Evolutionary conservation across 176 grass and related monocot species (phyloP).

Genomic region (Cymbopogon citratus): DNA sequence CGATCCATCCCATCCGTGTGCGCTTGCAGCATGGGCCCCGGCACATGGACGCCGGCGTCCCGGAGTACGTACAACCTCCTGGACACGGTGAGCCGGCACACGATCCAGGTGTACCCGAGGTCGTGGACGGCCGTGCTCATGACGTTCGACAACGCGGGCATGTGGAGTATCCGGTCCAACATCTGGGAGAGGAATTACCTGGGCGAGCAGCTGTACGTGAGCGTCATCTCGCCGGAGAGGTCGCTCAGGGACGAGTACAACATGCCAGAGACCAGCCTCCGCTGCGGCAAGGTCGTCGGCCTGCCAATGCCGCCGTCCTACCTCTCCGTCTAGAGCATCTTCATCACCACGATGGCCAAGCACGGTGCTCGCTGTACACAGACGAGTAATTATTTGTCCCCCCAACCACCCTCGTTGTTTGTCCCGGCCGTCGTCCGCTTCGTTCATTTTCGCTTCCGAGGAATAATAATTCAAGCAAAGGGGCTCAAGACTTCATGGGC

Average conservation of each 20-base stretch:
- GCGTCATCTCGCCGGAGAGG: slow-evolving; percentile 41
- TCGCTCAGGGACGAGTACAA: slow-evolving; percentile 68
- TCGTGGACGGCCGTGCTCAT: slow-evolving; percentile 59
- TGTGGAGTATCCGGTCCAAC: slow-evolving; percentile 66
- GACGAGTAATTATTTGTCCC: too few species aligned
- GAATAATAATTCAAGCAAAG: slow-evolving; percentile 1
- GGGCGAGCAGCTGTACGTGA: slow-evolving; percentile 61
- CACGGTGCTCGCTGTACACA: too few species aligned
- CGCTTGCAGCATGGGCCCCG: slow-evolving; percentile 58
- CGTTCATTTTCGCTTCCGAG: slow-evolving; percentile 26
- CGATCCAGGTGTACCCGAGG: slow-evolving; percentile 58
- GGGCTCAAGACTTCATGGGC: slow-evolving; percentile 22
- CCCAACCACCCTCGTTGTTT: too few species aligned
- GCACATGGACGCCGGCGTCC: slow-evolving; percentile 37
- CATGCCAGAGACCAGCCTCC: slow-evolving; percentile 42
- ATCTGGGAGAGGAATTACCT: slow-evolving; percentile 61
- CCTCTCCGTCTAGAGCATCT: too few species aligned
- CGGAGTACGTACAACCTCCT: slow-evolving; percentile 59
- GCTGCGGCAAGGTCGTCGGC: slow-evolving; percentile 46
- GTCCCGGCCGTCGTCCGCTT: background rate
- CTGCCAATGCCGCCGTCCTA: slow-evolving; percentile 56
- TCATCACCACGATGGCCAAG: too few species aligned
- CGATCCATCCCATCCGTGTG: too few species aligned
- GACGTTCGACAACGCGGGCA: slow-evolving; percentile 68
- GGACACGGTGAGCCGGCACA: slow-evolving; percentile 64